Percentiles rank a stretch among this genome's conserved stretches.
Conservation (phyloP, 2,329 filamentous ascomycete genomes). For the Aspergillus eucalypticola region DNA sequence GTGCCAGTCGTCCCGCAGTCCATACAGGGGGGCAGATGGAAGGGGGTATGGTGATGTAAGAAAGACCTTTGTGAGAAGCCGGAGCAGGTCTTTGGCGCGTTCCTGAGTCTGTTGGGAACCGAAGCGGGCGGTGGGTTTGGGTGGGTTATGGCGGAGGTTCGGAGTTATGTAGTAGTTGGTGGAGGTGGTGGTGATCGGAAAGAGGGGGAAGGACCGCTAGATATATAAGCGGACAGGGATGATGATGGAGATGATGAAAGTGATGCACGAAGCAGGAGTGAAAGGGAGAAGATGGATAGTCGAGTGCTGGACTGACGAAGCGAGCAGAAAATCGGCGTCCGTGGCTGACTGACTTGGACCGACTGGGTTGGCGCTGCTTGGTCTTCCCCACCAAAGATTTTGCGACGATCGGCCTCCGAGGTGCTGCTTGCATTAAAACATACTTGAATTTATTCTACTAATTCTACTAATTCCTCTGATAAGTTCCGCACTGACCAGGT, state of each 20-base stretch:
- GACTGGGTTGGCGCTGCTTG: slow-evolving; percentile 1
- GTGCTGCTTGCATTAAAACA: slow-evolving; percentile 6
- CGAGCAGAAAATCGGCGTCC: slow-evolving; percentile 18
- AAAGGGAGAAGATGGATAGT: not conserved
- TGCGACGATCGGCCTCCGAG: slow-evolving; percentile 28
- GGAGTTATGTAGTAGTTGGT: not conserved
- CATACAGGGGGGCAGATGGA: slow-evolving; percentile 32
- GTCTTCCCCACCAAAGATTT: not conserved
- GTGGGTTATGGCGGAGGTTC: not conserved
- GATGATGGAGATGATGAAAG: slow-evolving; percentile 7
- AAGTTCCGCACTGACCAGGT: slow-evolving; percentile 21
- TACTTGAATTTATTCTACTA: not conserved
- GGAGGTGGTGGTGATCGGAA: not conserved
- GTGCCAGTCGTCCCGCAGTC: slow-evolving; percentile 39
- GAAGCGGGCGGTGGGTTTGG: not conserved
- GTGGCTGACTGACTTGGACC: slow-evolving; percentile 17
- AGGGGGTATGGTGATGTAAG: slow-evolving; percentile 9
- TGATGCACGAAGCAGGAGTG: slow-evolving; percentile 3
- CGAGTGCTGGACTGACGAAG: slow-evolving; percentile 10
- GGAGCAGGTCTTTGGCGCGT: slow-evolving; percentile 16
- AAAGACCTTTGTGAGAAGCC: slow-evolving; percentile 15
- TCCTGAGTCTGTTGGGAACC: slow-evolving; percentile 9
- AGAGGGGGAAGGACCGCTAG: slow-evolving; percentile 4
- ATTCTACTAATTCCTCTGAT: not conserved
- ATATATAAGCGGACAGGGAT: not conserved